Evolutionary conservation across 768 basidiomycete genomes (phyloP), one percentile per base, ranked within the genome.

Genomic region (Mrakia gelida): DNA sequence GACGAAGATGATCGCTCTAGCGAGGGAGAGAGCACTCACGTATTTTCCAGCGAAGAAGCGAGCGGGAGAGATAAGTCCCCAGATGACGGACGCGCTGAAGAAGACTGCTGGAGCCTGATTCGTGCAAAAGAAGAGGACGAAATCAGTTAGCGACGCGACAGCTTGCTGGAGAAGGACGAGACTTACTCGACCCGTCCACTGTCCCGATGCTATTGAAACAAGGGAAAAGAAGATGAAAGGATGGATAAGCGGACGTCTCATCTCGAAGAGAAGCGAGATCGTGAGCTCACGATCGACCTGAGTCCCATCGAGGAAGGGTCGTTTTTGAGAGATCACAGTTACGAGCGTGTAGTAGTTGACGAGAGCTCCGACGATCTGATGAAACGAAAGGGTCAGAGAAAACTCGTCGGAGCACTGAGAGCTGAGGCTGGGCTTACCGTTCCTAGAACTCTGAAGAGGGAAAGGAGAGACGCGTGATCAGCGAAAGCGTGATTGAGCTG

Each of bases 11-110:
- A 18, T 16, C 21, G 18, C 54, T 5, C 15, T 11, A 26, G 11
- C 59, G 59, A 59, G 26, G 10, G 26, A 59, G 45, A 45, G 45
- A 13, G 49, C 15, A 59, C 59, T 59, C 59, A 59, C 59, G 75
- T 85, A 85, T 18, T 81, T 80, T 16, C 84, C 83, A 23, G 81
- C 81, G 76, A 85, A 85, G 81, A 85, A 85, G 45, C 83, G 75
- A 0, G 75, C 80, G 0, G 84, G 84, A 0, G 82, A 81, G 10
- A 85, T 81, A 82, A 81, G 81, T 3, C 71, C 80, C 79, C 73
- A 78, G 63, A 76, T 62, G 26, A 85, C 81, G 15, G 80, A 81
- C 0, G 85, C 85, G 4, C 81, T 82, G 76, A 83, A 84, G 80
- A 85, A 85, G 52, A 85, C 82, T 7, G 71, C 72, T 1, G 85